Evolutionary conservation across 768 basidiomycete species (phyloP).

Genomic region (Omphalotus guepiniiformis): DNA sequence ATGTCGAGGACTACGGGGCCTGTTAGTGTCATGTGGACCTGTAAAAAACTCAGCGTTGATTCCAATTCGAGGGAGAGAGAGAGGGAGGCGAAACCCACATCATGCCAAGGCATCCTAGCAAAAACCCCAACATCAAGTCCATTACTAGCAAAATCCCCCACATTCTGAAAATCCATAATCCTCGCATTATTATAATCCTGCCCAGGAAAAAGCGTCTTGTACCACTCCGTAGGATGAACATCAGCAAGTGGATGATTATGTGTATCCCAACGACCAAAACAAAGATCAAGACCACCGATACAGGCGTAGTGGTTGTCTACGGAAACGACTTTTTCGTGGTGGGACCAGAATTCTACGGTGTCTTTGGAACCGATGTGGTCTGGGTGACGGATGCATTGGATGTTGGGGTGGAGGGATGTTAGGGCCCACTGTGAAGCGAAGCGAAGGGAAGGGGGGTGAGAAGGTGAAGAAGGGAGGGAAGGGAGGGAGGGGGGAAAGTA

Average conservation of each 20-base stretch:
- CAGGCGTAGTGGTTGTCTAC: slow-evolving; percentile 85
- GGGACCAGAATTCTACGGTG: slow-evolving; percentile 83
- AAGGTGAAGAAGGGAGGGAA: neutral
- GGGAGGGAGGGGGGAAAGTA: slow-evolving; percentile 10
- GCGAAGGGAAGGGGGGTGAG: slow-evolving; percentile 5
- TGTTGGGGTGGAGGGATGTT: slow-evolving; percentile 82
- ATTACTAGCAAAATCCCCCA: slow-evolving; percentile 72
- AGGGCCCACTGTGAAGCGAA: slow-evolving; percentile 42
- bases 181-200: slow-evolving; percentile 94
- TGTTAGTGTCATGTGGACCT: slow-evolving; percentile 81
- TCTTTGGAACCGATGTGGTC: slow-evolving; percentile 87
- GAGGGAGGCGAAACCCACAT: slow-evolving; percentile 46
- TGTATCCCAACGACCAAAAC: slow-evolving; percentile 97
- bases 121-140: slow-evolving; percentile 63
- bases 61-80: too few relatives aligned
- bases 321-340: slow-evolving; percentile 90
- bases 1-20: slow-evolving; percentile 88
- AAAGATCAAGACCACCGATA: slow-evolving; percentile 92
- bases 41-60: slow-evolving; percentile 5
- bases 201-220: slow-evolving; percentile 83
- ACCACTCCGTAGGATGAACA: slow-evolving; percentile 80
- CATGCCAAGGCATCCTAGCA: slow-evolving; percentile 93
- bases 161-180: slow-evolving; percentile 79
- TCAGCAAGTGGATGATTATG: slow-evolving; percentile 88
- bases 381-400: slow-evolving; percentile 85